Percentiles rank a stretch among this genome's conserved stretches.
Conservation (phyloP, 495 filamentous ascomycete species). For the Margaritispora aquatica region DNA sequence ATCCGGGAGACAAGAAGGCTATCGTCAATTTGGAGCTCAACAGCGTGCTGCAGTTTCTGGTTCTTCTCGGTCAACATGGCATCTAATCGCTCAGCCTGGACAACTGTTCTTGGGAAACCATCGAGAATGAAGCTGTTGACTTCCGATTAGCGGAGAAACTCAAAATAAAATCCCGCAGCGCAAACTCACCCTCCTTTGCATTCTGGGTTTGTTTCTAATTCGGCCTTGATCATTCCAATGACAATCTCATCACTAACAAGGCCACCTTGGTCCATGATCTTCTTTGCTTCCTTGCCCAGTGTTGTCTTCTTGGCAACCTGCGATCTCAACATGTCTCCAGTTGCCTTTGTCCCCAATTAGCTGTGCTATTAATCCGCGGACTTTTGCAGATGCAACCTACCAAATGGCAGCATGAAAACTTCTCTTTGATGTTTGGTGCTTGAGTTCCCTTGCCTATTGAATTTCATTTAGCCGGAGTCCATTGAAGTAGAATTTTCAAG, state of each 20-base stretch:
- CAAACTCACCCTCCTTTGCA: slow-evolving; percentile 87
- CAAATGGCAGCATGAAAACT: slow-evolving; percentile 93
- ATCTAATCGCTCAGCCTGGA: slow-evolving; percentile 91
- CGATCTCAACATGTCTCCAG: slow-evolving; percentile 97
- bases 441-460: slow-evolving; percentile 93
- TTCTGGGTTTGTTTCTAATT: slow-evolving; percentile 87
- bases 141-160: background rate
- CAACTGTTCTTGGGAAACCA: slow-evolving; percentile 93
- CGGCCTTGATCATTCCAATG: slow-evolving; percentile 97
- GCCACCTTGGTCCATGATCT: slow-evolving; percentile 99
- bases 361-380: background rate
- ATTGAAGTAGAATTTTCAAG: background rate
- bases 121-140: slow-evolving; percentile 88
- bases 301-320: slow-evolving; percentile 98
- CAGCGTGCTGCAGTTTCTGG: slow-evolving; percentile 82
- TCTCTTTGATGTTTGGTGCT: slow-evolving; percentile 95
- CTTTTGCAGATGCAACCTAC: slow-evolving; percentile 44
- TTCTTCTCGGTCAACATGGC: slow-evolving; percentile 70
- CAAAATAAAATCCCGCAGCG: slow-evolving; percentile 3
- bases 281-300: slow-evolving; percentile 94
- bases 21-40: slow-evolving; percentile 97
- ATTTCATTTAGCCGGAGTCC: slow-evolving; percentile 26
- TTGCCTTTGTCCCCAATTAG: slow-evolving; percentile 57
- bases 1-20: slow-evolving; percentile 88
- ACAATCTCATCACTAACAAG: slow-evolving; percentile 99